Evolutionary conservation across 2,329 filamentous ascomycete genomes (phyloP).

Genomic region (Arthrobotrys entomopaga): DNA sequence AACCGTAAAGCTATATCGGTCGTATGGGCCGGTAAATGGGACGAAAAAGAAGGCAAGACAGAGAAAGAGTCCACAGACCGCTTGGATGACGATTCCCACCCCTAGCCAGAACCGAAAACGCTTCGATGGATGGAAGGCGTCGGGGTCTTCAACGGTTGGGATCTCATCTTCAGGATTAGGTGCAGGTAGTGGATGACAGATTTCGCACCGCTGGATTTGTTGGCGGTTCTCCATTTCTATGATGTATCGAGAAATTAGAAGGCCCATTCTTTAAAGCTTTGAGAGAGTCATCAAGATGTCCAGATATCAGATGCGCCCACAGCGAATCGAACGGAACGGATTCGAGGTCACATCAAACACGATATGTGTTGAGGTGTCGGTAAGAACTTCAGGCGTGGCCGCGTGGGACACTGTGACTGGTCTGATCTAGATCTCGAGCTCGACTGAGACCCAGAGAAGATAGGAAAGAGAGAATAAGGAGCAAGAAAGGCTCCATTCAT

Average conservation of each 20-base stretch:
- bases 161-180: neutral
- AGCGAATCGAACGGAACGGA: too few relatives aligned
- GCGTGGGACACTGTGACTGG: too few relatives aligned
- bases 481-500: too few relatives aligned
- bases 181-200: neutral
- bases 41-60: neutral
- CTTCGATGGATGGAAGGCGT: slow-evolving; percentile 26
- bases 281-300: too few relatives aligned
- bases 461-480: too few relatives aligned
- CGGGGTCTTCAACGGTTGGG: neutral
- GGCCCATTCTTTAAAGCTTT: slow-evolving; percentile 18
- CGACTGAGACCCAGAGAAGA: too few relatives aligned
- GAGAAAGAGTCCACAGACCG: neutral
- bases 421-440: too few relatives aligned
- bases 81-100: slow-evolving; percentile 19
- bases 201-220: neutral
- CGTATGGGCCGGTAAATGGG: neutral
- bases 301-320: too few relatives aligned
- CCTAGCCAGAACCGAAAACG: slow-evolving; percentile 5
- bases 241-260: slow-evolving; percentile 30
- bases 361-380: neutral
- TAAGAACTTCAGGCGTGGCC: too few relatives aligned
- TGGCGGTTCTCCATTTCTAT: slow-evolving; percentile 35
- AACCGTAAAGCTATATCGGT: neutral
- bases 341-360: too few relatives aligned